Base-by-base conservation (phyloP, 805 yeast species). In the Wickerhamiella sergipiensis region DNA sequence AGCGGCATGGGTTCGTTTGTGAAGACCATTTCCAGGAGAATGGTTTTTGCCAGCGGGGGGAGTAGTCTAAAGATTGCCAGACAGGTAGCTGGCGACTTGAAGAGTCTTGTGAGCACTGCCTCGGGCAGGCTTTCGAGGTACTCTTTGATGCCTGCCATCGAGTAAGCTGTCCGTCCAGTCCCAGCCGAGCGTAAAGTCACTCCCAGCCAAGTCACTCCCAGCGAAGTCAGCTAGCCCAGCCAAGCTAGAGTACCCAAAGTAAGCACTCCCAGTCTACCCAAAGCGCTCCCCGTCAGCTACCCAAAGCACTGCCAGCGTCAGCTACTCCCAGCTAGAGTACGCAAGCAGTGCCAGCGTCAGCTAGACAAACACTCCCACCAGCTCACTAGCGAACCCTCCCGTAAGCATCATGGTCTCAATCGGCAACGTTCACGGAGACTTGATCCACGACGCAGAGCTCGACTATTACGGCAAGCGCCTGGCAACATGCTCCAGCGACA, bases 401-500 rank as follows among this genome's bases (percentile, higher is more conserved):
- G n/a, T n/a, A n/a, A n/a, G n/a, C n/a, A 36, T 24, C 47, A 57
- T 56, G 95, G 95, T 86, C 48, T 80, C 94, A 48, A 84, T 89
- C 66, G 81, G 85, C 31, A 87, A 88, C 68, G 92, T 95, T 23
- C 97, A 89, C 67, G 87, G 84, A 57, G 96, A 88, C 68, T 71
- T 87, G 63, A 86, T 88, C 61, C 98, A 92, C 67, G 98, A 92
- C 64, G 98, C 97, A 17, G 95, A 86, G 50, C 77, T 92, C 62
- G 98, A 92, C 67, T 92, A 90, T 73, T 92, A 92, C 65, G 98
- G 98, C 24, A 88, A 87, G 66, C 77, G 95, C 57, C 74, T 92
- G 53, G 98, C 98, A 49, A 90, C 97, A 2, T 87, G 95, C 63
- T 88, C 97, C 3, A 85, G 95, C 3, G 98, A 92, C 71, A 87